Conservation (phyloP, 176 grass and related monocot genomes). For the Musa itinerans region DNA sequence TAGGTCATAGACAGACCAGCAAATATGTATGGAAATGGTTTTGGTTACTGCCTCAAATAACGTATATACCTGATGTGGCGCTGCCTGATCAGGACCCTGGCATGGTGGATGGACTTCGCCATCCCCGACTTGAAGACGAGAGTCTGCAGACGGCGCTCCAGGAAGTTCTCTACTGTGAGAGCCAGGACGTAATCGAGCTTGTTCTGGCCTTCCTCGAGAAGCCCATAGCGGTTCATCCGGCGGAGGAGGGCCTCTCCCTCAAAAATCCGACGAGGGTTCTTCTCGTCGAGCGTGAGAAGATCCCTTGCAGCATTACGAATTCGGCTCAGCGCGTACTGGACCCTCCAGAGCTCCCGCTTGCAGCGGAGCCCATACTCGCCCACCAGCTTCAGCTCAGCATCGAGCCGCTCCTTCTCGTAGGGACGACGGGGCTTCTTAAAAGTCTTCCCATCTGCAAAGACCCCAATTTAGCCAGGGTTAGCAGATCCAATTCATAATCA, state of each 20-base stretch:
- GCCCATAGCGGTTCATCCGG: conserved; percentile 34
- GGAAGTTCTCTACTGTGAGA: conserved; percentile 39
- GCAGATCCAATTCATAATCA: neutral
- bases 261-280: conserved; percentile 32
- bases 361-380: conserved; percentile 37
- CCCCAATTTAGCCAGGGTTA: neutral
- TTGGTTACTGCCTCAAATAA: neutral
- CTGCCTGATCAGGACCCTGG: conserved; percentile 49
- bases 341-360: conserved; percentile 34
- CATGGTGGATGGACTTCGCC: conserved; percentile 60
- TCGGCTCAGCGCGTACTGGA: conserved; percentile 33
- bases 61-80: conserved; percentile 33
- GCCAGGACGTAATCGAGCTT: conserved; percentile 45
- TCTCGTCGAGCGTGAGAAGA: conserved; percentile 36
- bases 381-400: conserved; percentile 56
- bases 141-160: conserved; percentile 42
- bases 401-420: conserved; percentile 68
- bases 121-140: conserved; percentile 49
- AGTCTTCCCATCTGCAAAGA: conserved; percentile 49
- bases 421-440: conserved; percentile 72
- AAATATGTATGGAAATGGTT: no score
- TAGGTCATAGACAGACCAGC: no score
- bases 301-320: conserved; percentile 37
- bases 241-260: conserved; percentile 39
- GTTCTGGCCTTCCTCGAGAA: conserved; percentile 33